Evolutionary conservation across 495 filamentous ascomycete species (phyloP).

Genomic region (Aspergillus heteromorphus): DNA sequence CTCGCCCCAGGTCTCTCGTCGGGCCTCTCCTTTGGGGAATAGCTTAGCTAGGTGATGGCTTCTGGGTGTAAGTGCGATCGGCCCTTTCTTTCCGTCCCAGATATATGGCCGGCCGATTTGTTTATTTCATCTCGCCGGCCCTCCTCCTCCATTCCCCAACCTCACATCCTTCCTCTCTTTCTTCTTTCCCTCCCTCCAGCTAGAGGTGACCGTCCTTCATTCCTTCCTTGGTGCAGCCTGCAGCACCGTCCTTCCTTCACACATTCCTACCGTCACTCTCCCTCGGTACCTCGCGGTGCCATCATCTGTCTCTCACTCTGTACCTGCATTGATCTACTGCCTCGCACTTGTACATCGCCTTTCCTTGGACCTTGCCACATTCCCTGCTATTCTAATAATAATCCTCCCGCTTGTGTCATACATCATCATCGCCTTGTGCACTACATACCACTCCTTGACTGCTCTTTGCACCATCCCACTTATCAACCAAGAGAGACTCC

Average conservation of each 20-base stretch:
- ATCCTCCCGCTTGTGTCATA: neutral
- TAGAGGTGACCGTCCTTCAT: slow-evolving; percentile 18
- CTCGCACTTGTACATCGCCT: neutral
- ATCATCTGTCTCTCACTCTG: slow-evolving; percentile 8
- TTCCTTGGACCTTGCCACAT: neutral
- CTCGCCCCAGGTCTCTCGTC: slow-evolving; percentile 20
- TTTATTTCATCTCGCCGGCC: slow-evolving; percentile 36
- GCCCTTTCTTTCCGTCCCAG: slow-evolving; percentile 19
- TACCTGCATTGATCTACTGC: slow-evolving; percentile 2
- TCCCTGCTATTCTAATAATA: slow-evolving; percentile 3
- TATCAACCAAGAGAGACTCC: neutral
- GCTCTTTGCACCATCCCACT: neutral
- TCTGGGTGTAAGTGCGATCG: slow-evolving; percentile 38
- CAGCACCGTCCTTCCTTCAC: slow-evolving; percentile 20
- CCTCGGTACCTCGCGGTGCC: slow-evolving; percentile 9
- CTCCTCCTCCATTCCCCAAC: slow-evolving; percentile 26
- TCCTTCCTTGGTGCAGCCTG: slow-evolving; percentile 15
- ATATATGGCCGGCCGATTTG: slow-evolving; percentile 35
- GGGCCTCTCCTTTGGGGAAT: slow-evolving; percentile 17
- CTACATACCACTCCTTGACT: neutral
- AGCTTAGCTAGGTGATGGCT: slow-evolving; percentile 26
- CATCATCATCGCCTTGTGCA: neutral
- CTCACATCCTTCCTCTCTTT: slow-evolving; percentile 14
- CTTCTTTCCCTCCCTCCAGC: slow-evolving; percentile 9
- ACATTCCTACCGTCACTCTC: slow-evolving; percentile 7